Conservation (phyloP, 2,329 filamentous ascomycete species). For the Cytospora leucostoma region DNA sequence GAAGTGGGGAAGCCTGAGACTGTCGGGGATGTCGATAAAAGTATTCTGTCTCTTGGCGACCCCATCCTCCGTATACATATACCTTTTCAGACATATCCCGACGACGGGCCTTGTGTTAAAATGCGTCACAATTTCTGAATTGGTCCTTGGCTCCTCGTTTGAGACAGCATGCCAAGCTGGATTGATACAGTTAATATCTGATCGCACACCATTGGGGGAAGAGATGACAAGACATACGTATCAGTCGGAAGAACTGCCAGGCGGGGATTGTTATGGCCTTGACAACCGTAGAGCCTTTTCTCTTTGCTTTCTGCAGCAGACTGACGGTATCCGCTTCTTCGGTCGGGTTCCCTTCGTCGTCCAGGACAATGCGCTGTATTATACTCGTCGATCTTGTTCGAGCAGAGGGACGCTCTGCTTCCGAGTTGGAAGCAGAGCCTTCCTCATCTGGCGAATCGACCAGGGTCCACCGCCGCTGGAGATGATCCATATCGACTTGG, state of each 20-base stretch:
- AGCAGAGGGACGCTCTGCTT: slow-evolving; percentile 37
- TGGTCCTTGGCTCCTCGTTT: slow-evolving; percentile 56
- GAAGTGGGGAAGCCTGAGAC: slow-evolving; percentile 83
- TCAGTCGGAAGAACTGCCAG: slow-evolving; percentile 95
- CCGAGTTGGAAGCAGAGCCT: slow-evolving; percentile 29
- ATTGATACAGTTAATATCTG: slow-evolving; percentile 38
- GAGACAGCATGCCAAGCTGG: slow-evolving; percentile 80
- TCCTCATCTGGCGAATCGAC: slow-evolving; percentile 28
- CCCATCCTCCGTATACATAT: slow-evolving; percentile 72
- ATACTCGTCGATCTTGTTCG: slow-evolving; percentile 59
- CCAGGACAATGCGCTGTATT: slow-evolving; percentile 60
- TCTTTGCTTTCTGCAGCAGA: slow-evolving; percentile 47
- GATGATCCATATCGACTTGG: slow-evolving; percentile 31
- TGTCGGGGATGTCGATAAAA: slow-evolving; percentile 83
- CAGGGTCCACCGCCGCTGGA: slow-evolving; percentile 41
- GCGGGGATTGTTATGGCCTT: slow-evolving; percentile 95
- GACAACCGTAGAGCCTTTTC: slow-evolving; percentile 51
- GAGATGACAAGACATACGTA: slow-evolving; percentile 60
- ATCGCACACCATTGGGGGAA: background rate
- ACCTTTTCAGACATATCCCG: slow-evolving; percentile 90
- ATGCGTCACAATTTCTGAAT: slow-evolving; percentile 84
- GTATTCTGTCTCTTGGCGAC: slow-evolving; percentile 73
- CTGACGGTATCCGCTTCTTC: slow-evolving; percentile 45
- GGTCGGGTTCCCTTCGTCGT: slow-evolving; percentile 50
- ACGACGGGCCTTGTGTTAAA: slow-evolving; percentile 85